These are phyloP conservation scores for Paramecium primaurelia DNA, from an alignment of 73 alveolate genomes.

Conservation along the genomic window DNA sequence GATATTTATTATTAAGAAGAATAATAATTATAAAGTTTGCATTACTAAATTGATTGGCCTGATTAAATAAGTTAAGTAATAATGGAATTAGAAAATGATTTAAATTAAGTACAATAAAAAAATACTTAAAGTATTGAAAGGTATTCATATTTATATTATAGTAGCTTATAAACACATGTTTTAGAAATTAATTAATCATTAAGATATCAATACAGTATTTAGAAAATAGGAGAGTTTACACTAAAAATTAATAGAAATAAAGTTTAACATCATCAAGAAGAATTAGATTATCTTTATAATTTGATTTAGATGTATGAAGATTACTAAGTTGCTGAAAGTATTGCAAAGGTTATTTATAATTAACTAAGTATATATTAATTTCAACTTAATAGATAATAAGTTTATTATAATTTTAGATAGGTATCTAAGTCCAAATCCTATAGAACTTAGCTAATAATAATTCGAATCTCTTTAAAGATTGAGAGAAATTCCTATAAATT, in stretches of 20 bases:
- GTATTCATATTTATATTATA: background rate
- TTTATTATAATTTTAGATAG: background rate
- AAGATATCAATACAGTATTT: background rate
- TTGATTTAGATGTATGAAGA: background rate
- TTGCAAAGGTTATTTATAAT: background rate
- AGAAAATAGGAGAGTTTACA: background rate
- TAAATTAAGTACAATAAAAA: background rate
- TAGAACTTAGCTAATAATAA: background rate
- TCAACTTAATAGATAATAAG: background rate
- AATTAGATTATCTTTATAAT: background rate
- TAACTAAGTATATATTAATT: background rate
- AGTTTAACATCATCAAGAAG: background rate
- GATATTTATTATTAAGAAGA: background rate
- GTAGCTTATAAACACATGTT: background rate
- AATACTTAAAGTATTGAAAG: background rate
- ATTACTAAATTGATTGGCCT: background rate
- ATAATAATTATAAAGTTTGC: background rate
- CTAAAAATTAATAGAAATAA: background rate
- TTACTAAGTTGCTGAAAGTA: constrained; percentile 28
- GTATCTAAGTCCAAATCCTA: background rate
- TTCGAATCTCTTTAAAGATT: background rate
- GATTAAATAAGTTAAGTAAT: background rate
- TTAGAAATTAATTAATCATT: background rate
- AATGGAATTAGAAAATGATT: background rate
- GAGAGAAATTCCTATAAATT: background rate